Percentiles rank a stretch among this genome's conserved stretches.
These are phyloP conservation scores for Trichoderma virens DNA, from an alignment of 495 filamentous ascomycete genomes.

Conservation along the genomic window DNA sequence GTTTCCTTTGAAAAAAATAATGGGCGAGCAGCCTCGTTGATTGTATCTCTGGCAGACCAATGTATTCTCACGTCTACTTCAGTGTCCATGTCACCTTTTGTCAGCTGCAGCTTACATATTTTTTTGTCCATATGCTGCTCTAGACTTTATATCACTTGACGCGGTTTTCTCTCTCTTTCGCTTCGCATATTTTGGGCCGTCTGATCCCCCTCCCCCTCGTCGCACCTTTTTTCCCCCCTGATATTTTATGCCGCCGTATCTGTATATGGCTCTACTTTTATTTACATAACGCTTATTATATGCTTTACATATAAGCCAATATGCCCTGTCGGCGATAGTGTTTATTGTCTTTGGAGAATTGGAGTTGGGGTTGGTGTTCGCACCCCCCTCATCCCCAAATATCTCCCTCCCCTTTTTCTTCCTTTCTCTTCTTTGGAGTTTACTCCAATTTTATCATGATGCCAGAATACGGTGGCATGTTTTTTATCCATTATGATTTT, in stretches of 20 bases:
- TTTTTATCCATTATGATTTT: neutral
- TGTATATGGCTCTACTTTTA: neutral
- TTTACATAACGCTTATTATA: constrained; percentile 8
- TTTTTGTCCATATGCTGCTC: neutral
- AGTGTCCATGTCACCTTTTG: constrained; percentile 6
- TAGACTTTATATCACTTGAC: constrained; percentile 6
- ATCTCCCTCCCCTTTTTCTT: neutral
- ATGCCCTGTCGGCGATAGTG: constrained; percentile 9
- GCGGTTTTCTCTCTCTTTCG: constrained; percentile 7
- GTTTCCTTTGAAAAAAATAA: constrained; percentile 27
- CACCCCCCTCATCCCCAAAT: neutral
- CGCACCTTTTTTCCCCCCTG: neutral
- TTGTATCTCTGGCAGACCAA: neutral
- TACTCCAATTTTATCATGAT: neutral
- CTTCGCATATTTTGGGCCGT: constrained; percentile 1
- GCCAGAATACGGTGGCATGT: neutral
- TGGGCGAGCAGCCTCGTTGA: neutral
- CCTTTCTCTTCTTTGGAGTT: neutral
- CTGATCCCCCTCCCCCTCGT: neutral
- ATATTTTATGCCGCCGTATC: neutral
- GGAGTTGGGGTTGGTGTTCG: neutral
- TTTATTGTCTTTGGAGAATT: constrained; percentile 10
- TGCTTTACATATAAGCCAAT: neutral
- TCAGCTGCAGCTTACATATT: constrained; percentile 9
- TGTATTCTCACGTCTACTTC: constrained; percentile 4